Conservation (phyloP, 768 basidiomycete genomes). For the Lactifluus subvellereus region DNA sequence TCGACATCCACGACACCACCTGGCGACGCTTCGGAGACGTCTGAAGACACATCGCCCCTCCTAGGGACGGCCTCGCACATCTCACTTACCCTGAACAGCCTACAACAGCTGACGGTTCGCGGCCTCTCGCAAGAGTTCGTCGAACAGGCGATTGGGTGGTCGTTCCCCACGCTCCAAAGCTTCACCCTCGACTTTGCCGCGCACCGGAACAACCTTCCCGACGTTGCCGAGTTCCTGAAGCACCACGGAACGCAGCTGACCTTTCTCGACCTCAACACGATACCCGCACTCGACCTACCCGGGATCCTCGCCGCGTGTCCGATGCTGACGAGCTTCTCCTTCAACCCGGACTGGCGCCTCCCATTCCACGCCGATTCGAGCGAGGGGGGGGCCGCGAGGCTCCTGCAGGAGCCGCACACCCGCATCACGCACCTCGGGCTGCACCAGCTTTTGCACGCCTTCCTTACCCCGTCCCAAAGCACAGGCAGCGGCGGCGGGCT, state of each 20-base stretch:
- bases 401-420: conserved; percentile 45
- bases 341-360: conserved; percentile 73
- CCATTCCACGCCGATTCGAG: conserved; percentile 25
- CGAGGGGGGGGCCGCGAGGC: neutral
- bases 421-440: conserved; percentile 59
- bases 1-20: conserved; percentile 3
- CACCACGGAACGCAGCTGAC: conserved; percentile 52
- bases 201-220: conserved; percentile 47
- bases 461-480: conserved; percentile 51
- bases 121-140: conserved; percentile 60
- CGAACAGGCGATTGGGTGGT: conserved; percentile 65
- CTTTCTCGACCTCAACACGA: conserved; percentile 61
- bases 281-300: conserved; percentile 50
- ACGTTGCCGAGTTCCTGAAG: conserved; percentile 52
- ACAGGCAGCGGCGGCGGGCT: conserved; percentile 39
- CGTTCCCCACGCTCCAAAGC: conserved; percentile 51
- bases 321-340: conserved; percentile 52
- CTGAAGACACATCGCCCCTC: conserved; percentile 39
- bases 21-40: neutral
- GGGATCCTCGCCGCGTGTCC: conserved; percentile 61
- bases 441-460: conserved; percentile 63
- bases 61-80: conserved; percentile 60
- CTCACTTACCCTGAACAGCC: conserved; percentile 44
- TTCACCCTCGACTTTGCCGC: conserved; percentile 51
- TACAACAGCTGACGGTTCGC: conserved; percentile 58